A percentile compares a stretch with the other conserved stretches of the same genome.
Evolutionary conservation across 2,329 filamentous ascomycete species (phyloP).

Genomic region (Cercospora nicotianae): DNA sequence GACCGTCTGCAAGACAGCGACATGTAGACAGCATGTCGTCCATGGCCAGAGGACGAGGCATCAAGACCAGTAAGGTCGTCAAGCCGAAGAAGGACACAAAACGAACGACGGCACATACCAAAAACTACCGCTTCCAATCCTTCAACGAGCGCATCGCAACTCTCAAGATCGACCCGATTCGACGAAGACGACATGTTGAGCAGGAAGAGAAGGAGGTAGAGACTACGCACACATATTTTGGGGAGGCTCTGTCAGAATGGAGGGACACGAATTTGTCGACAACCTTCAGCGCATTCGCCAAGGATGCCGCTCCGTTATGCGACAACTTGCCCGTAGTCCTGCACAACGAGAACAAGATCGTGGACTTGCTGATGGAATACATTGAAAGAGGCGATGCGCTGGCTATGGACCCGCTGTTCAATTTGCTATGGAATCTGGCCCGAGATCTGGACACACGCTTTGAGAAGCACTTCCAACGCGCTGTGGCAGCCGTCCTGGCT

Average conservation of each 20-base stretch:
- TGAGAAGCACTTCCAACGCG: constrained; percentile 79
- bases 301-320: constrained; percentile 72
- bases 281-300: constrained; percentile 73
- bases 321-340: constrained; percentile 91
- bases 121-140: constrained; percentile 85
- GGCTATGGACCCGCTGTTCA: constrained; percentile 80
- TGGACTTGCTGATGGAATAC: constrained; percentile 71
- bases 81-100: constrained; percentile 60
- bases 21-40: constrained; percentile 44
- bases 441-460: constrained; percentile 86
- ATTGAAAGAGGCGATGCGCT: constrained; percentile 76
- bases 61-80: constrained; percentile 41
- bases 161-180: constrained; percentile 89
- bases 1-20: neutral
- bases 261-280: constrained; percentile 85
- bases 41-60: constrained; percentile 43
- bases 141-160: constrained; percentile 89
- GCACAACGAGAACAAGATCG: constrained; percentile 83
- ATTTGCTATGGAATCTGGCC: constrained; percentile 89
- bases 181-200: constrained; percentile 65
- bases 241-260: constrained; percentile 82
- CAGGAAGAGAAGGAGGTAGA: constrained; percentile 76
- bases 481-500: constrained; percentile 72
- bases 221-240: constrained; percentile 83
- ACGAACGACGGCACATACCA: constrained; percentile 71